Base-by-base conservation (phyloP, 2,329 filamentous ascomycete species). In the Xylariaceae sp. region DNA sequence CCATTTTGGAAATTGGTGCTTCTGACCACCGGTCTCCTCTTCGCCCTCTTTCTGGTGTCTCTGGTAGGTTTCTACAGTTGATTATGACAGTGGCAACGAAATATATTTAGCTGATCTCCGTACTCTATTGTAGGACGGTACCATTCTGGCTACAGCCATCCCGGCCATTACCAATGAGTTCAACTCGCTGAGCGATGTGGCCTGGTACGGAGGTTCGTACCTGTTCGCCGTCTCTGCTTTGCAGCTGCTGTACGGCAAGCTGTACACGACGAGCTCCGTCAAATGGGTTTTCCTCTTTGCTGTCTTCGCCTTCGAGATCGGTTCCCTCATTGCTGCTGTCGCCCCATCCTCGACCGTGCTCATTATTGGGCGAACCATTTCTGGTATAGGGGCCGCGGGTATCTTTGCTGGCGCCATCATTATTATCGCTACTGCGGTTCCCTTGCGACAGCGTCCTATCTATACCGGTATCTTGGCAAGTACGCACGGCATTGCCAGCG, bases 401-500 rank as follows among this genome's bases (percentile, higher is more conserved):
- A 72, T 72, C 26, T 75, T 77, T 61, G 76, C 74, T 47, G 78
- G 77, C n/a, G 61, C 61, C n/a, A 45, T 66, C 6, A 34, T 67
- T 3, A 71, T 80, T 54, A 72, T 78, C 17, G 64, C 66, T 8
- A 50, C 63, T 39, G 60, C 55, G 40, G 58, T 68, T 8, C 65
- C 64, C 1, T 64, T 66, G 6, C 28, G 45, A 14, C 64, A 60
- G 37, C 58, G 65, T 5, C 66, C 68, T 11, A 50, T 67, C 34
- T 65, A 65, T 37, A 59, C 45, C 6, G 67, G 65, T 14, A 43
- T 69, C 14, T 58, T 68, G 29, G 61, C 60, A 4, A 56, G 61
- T 50, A 66, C 65, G 57, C 79, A 75, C 53, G 77, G 77, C 14
- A 71, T 80, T 50, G 76, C 78, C 1, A 64, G 59, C 6, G 68